A percentile compares a stretch with the other conserved stretches of the same genome.
Evolutionary conservation across 108 stramenopile genomes (phyloP).

Genomic region (Cylindrotheca closterium): DNA sequence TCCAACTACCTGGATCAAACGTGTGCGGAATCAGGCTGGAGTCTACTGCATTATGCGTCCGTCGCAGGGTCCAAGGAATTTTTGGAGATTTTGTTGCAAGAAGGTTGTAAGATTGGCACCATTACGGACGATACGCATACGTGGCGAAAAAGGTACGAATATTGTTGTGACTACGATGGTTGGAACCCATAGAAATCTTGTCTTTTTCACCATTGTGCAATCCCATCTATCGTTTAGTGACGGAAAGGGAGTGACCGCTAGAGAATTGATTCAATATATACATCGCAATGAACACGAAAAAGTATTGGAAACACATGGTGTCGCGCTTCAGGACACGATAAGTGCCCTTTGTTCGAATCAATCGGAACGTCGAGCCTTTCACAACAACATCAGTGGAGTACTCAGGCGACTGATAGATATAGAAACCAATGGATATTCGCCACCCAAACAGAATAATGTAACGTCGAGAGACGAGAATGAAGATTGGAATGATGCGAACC

Average conservation of each 20-base stretch:
- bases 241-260: constrained; percentile 56
- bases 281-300: constrained; percentile 39
- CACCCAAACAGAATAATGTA: constrained; percentile 5
- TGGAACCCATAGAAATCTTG: constrained; percentile 7
- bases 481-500: neutral
- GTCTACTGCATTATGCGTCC: constrained; percentile 76
- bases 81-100: constrained; percentile 59
- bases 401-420: constrained; percentile 46
- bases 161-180: neutral
- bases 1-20: constrained; percentile 34
- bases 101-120: constrained; percentile 37
- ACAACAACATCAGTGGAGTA: constrained; percentile 38
- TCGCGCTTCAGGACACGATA: constrained; percentile 53
- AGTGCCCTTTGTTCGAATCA: constrained; percentile 38
- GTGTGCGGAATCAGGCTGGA: constrained; percentile 80
- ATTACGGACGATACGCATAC: constrained; percentile 54
- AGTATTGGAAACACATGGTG: constrained; percentile 53
- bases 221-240: neutral
- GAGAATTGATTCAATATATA: constrained; percentile 51
- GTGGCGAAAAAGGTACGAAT: constrained; percentile 44
- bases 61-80: constrained; percentile 55
- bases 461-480: neutral
- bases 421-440: constrained; percentile 58
- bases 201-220: neutral
- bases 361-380: constrained; percentile 35